Evolutionary conservation across 371 early-diverging fungal species (phyloP).

Genomic region (Blakeslea trispora): DNA sequence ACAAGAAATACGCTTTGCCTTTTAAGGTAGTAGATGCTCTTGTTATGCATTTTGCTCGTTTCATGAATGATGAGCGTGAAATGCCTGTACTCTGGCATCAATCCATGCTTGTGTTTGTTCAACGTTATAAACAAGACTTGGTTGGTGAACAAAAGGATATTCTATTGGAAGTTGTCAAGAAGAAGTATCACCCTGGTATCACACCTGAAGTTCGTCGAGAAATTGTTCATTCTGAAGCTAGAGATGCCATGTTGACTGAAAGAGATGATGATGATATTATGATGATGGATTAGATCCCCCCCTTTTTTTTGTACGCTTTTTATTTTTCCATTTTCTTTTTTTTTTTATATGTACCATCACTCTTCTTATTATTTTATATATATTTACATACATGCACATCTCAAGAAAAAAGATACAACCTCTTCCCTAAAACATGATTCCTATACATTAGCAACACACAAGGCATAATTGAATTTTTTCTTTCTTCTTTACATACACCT

Average conservation of each 20-base stretch:
- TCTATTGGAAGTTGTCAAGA: slow-evolving; percentile 77
- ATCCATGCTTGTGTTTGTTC: slow-evolving; percentile 90
- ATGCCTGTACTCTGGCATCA: slow-evolving; percentile 99
- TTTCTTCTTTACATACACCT: too few species aligned
- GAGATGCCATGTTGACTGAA: slow-evolving; percentile 59
- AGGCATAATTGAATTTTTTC: too few species aligned
- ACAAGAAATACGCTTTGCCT: slow-evolving; percentile 98
- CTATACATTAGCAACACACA: too few species aligned
- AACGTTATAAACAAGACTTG: slow-evolving; percentile 95
- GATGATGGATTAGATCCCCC: slow-evolving; percentile 34
- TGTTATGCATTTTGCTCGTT: slow-evolving; percentile 92
- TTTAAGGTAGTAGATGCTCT: slow-evolving; percentile 95
- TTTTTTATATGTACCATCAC: neutral
- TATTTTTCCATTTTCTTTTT: neutral
- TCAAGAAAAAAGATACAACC: too few species aligned
- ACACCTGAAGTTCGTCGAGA: slow-evolving; percentile 94
- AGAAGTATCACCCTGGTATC: slow-evolving; percentile 81
- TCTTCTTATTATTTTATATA: too few species aligned
- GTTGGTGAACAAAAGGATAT: slow-evolving; percentile 93
- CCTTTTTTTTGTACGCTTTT: neutral
- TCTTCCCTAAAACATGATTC: too few species aligned
- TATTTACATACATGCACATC: too few species aligned
- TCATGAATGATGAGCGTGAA: slow-evolving; percentile 76
- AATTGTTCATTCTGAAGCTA: slow-evolving; percentile 60
- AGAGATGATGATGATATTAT: slow-evolving; percentile 34